Base-by-base conservation (phyloP, 176 grass and related monocot genomes). In the Hyparrhenia diplandra region DNA sequence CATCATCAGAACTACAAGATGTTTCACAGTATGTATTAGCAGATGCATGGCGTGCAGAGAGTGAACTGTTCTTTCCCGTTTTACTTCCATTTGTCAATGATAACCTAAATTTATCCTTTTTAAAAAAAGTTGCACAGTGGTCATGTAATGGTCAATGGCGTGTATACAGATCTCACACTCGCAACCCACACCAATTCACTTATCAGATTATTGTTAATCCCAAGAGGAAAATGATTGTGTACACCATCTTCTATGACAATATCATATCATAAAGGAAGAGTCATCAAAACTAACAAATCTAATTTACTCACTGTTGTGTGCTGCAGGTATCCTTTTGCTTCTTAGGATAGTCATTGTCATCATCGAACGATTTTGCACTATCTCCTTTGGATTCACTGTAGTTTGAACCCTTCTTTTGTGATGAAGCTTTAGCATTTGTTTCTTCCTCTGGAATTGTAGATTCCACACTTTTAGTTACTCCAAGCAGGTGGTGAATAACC, bases 401-500 rank as follows among this genome's bases (percentile, higher is more conserved):
- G 5, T 83, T 77, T 41, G 84, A 75, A 27, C 87, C 78, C 0
- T 41, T 58, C 47, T 94, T 94, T 63, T 83, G 81, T 13, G n/a
- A n/a, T n/a, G 84, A 61, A 69, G 70, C 69, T 47, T 91, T 91
- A 2, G 37, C 73, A 59, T 84, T 34, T 41, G 29, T 13, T 84
- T n/a, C 67, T 74, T 91, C 87, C 49, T 95, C 96, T 40, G 88
- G 86, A 76, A 95, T 74, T 41, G 87, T 64, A 76, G 76, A 90
- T 47, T 69, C 82, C 36, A 93, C 85, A 75, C 79, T 95, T 86
- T 91, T 85, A 27, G 96, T 93, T 35, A 99, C 93, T 34, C 96
- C 89, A 37, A 99, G 65, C 68, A 99, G 92, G 74, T 91, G 96
- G 16, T 95, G 92, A 76, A 99, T 93, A 66, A 99, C 89, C 88